Evolutionary conservation across 2,329 filamentous ascomycete species (phyloP).

Genomic region (Didymella segeticola): DNA sequence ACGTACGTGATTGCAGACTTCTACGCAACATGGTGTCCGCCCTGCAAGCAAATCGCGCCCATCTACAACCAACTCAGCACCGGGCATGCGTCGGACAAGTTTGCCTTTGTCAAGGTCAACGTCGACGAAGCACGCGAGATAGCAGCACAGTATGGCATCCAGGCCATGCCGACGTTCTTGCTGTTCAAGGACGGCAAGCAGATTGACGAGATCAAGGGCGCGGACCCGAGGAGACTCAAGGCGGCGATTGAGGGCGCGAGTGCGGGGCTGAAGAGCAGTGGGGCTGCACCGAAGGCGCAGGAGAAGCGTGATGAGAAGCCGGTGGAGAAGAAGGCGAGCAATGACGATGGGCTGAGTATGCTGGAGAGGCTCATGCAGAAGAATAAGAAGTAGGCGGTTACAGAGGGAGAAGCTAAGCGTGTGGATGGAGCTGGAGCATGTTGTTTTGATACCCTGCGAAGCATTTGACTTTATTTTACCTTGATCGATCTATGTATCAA

Average conservation of each 20-base stretch:
- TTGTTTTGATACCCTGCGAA: slow-evolving; percentile 7
- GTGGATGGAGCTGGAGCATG: not conserved
- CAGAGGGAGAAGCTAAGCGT: no score
- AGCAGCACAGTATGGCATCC: slow-evolving; percentile 57
- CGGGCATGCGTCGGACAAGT: slow-evolving; percentile 53
- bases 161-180: slow-evolving; percentile 51
- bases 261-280: slow-evolving; percentile 10
- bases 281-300: slow-evolving; percentile 11
- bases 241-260: slow-evolving; percentile 30
- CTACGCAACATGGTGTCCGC: slow-evolving; percentile 64
- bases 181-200: slow-evolving; percentile 43
- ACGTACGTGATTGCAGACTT: slow-evolving; percentile 58
- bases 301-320: slow-evolving; percentile 11
- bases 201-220: slow-evolving; percentile 39
- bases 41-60: slow-evolving; percentile 62
- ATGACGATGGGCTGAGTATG: slow-evolving; percentile 36
- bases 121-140: slow-evolving; percentile 60
- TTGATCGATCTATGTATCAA: slow-evolving; percentile 2
- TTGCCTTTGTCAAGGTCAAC: slow-evolving; percentile 63
- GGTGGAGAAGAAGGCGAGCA: slow-evolving; percentile 40
- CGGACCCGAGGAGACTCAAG: slow-evolving; percentile 37
- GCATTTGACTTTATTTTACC: not conserved
- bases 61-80: slow-evolving; percentile 60
- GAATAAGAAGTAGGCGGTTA: slow-evolving; percentile 16
- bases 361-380: slow-evolving; percentile 18